Evolutionary conservation across 2,329 filamentous ascomycete genomes (phyloP).

Genomic region (Verticillium isaacii): DNA sequence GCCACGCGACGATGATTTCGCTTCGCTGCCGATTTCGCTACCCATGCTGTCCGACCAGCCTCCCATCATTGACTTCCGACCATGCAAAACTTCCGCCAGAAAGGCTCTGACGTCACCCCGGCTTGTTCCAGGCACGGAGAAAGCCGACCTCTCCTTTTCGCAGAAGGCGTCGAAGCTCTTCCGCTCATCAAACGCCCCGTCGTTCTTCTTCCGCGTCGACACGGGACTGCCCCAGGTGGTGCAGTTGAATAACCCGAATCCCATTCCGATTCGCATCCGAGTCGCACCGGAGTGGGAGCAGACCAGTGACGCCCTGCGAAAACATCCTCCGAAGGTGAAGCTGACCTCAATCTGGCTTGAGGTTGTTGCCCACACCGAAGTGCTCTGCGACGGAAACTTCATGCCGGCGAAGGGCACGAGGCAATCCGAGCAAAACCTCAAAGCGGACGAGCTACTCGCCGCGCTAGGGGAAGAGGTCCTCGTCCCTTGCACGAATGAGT

Average conservation of each 20-base stretch:
- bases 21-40: slow-evolving; percentile 17
- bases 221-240: slow-evolving; percentile 21
- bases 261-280: slow-evolving; percentile 16
- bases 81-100: not conserved
- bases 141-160: slow-evolving; percentile 22
- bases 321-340: slow-evolving; percentile 11
- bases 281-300: slow-evolving; percentile 8
- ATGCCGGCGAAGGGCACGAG: no score
- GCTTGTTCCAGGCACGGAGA: slow-evolving; percentile 24
- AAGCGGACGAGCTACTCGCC: slow-evolving; percentile 6
- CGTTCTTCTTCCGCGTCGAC: slow-evolving; percentile 19
- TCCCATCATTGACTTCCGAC: slow-evolving; percentile 12
- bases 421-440: no score
- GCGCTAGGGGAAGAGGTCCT: not conserved
- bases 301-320: slow-evolving; percentile 7
- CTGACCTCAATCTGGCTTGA: slow-evolving; percentile 12
- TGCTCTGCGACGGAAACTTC: not conserved
- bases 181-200: slow-evolving; percentile 24
- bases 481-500: no score
- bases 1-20: slow-evolving; percentile 4
- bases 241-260: slow-evolving; percentile 19
- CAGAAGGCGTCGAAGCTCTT: slow-evolving; percentile 27
- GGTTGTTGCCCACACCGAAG: slow-evolving; percentile 9
- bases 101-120: not conserved
- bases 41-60: slow-evolving; percentile 7